These are phyloP conservation scores for Ceratocystis eucalypticola DNA, from an alignment of 2,329 filamentous ascomycete genomes.

Conservation along the genomic window DNA sequence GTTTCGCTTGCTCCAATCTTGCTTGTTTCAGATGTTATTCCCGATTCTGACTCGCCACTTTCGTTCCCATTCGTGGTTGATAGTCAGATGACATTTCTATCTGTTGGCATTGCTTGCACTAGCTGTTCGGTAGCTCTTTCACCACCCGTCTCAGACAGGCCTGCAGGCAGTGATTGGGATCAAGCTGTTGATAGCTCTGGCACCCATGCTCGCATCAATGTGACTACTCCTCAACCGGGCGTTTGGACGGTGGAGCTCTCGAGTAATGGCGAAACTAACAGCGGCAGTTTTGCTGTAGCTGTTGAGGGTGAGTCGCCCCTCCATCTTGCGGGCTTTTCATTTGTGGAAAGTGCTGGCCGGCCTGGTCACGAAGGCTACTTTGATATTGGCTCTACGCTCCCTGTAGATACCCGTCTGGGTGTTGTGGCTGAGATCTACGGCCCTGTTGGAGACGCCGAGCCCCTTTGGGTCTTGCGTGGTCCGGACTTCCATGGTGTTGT, in stretches of 20 bases:
- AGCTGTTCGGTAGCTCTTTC: constrained; percentile 13
- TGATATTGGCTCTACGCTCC: constrained; percentile 9
- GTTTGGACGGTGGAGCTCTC: constrained; percentile 14
- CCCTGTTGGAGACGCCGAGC: constrained; percentile 1
- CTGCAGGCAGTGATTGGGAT: constrained; percentile 10
- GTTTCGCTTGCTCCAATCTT: constrained; percentile 14
- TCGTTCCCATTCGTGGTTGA: constrained; percentile 17
- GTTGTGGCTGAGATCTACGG: constrained; percentile 18
- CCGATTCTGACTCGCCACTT: not conserved
- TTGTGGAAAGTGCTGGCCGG: constrained; percentile 19
- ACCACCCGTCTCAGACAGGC: not conserved
- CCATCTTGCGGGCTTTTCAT: constrained; percentile 16
- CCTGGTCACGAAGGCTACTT: constrained; percentile 20
- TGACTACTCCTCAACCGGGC: constrained; percentile 14
- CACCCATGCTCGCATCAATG: constrained; percentile 18
- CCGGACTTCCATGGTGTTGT: constrained; percentile 8
- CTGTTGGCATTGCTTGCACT: constrained; percentile 16
- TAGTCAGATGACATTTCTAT: constrained; percentile 15
- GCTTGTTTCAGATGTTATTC: constrained; percentile 7
- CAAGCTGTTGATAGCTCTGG: constrained; percentile 17
- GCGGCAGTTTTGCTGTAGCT: constrained; percentile 16
- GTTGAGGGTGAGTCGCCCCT: constrained; percentile 16
- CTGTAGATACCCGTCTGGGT: constrained; percentile 14
- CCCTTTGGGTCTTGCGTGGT: constrained; percentile 15
- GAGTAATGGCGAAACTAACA: not conserved